These are phyloP conservation scores for Apiospora aurea DNA, from an alignment of 2,329 filamentous ascomycete species.

Conservation along the genomic window DNA sequence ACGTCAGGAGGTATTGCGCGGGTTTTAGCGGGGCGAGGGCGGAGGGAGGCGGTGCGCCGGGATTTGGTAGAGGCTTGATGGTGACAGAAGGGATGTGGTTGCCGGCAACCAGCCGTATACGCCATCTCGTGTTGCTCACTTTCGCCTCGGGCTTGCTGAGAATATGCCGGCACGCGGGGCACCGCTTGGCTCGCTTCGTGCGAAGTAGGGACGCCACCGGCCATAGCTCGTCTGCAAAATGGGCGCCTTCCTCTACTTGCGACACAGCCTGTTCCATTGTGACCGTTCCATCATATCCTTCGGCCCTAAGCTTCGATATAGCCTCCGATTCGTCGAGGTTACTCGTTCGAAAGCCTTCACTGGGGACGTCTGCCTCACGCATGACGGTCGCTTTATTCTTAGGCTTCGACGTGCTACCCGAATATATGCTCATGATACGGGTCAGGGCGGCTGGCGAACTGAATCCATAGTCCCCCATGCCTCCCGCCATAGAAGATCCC, in stretches of 20 bases:
- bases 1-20: conserved; percentile 84
- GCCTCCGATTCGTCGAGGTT: conserved; percentile 67
- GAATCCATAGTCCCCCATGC: conserved; percentile 60
- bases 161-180: conserved; percentile 91
- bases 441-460: conserved; percentile 82
- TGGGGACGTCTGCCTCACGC: conserved; percentile 75
- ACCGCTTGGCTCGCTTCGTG: conserved; percentile 93
- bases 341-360: conserved; percentile 75
- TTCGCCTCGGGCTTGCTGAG: conserved; percentile 94
- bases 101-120: conserved; percentile 87
- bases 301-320: conserved; percentile 64
- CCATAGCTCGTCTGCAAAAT: conserved; percentile 76
- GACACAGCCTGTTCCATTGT: conserved; percentile 55
- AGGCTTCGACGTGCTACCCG: conserved; percentile 69
- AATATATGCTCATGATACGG: conserved; percentile 92
- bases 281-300: conserved; percentile 70
- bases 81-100: conserved; percentile 87
- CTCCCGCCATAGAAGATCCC: conserved; percentile 55
- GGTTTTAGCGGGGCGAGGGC: conserved; percentile 62
- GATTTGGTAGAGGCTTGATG: conserved; percentile 61
- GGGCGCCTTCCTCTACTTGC: conserved; percentile 59
- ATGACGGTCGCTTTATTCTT: conserved; percentile 75
- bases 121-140: conserved; percentile 85
- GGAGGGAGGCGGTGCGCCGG: conserved; percentile 31
- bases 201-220: conserved; percentile 84